phyloP scores from a whole-genome alignment of 2,329 filamentous ascomycete genomes.

The Microthyrium microscopicum region DNA sequence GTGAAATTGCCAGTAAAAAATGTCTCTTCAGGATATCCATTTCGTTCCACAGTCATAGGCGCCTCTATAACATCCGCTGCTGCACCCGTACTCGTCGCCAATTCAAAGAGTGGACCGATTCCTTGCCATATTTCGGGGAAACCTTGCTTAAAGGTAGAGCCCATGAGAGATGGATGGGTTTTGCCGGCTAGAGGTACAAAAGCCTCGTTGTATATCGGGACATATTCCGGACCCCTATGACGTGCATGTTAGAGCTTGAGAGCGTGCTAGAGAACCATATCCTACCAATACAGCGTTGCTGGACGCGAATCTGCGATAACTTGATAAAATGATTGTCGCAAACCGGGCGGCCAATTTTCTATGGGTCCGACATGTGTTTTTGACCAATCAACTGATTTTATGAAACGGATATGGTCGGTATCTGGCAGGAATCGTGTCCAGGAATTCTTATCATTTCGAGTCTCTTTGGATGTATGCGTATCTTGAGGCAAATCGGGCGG shows the following conservation, averaged over 20 bases:
- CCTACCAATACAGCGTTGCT: too few relatives aligned
- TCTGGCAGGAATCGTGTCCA: too few relatives aligned
- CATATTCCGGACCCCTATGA: not conserved
- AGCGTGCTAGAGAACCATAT: too few relatives aligned
- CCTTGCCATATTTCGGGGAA: constrained; percentile 8
- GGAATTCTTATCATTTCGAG: too few relatives aligned
- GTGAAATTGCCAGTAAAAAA: constrained; percentile 9
- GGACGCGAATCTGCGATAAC: too few relatives aligned
- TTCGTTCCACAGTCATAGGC: constrained; percentile 8
- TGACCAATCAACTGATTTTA: not conserved
- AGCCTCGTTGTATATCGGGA: constrained; percentile 2
- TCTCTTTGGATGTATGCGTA: too few relatives aligned
- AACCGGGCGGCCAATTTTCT: not conserved
- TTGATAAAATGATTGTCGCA: too few relatives aligned
- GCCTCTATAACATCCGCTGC: constrained; percentile 7
- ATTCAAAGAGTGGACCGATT: constrained; percentile 8
- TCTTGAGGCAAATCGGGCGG: too few relatives aligned
- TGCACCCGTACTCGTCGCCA: constrained; percentile 4
- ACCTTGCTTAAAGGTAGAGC: constrained; percentile 4
- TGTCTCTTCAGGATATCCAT: constrained; percentile 8
- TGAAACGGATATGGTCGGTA: not conserved
- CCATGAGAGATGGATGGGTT: constrained; percentile 5
- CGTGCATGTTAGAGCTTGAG: too few relatives aligned
- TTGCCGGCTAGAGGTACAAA: not conserved
- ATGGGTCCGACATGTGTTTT: not conserved